Evolutionary conservation across 768 basidiomycete species (phyloP), one percentile per base, ranked within the genome.

Genomic region (Suillus clintonianus): DNA sequence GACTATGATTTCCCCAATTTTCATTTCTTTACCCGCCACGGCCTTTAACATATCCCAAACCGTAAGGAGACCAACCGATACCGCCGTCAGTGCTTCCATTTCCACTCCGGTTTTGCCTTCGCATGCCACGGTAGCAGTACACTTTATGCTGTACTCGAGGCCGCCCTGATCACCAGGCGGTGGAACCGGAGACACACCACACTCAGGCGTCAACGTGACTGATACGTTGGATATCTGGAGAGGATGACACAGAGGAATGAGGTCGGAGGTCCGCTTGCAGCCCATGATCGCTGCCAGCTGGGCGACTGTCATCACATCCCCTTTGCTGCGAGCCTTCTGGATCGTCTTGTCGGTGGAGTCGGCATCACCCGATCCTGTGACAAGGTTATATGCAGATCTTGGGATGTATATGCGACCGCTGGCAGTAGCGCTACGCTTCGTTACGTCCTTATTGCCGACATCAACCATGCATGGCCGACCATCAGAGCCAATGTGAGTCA

Each of bases 11-110:
- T 86, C 83, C 22, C 85, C 80, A 41, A 97, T 92, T 63, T 85
- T 77, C 92, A 97, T 95, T 62, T 92, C 90, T 72, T 85, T 84
- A n/a, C 93, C 95, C 1, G 91, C 93, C 2, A 94, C 89, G 5
- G 90, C 90, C 77, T 96, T 95, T 36, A 95, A 83, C 94, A 97
- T 95, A 71, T 95, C 94, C 91, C 94, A 97, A 15, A 95, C 87
- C 1, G 92, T 93, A 60, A 96, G 78, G 37, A 92, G 81, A 6
- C 88, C 89, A 36, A 91, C 80, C 1, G 88, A 88, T 10, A 93
- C 94, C 27, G 89, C 89, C n/a, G 89, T 92, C 62, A 96, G 73
- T 27, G 94, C 95, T 77, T 97, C 96, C 91, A 98, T 95, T 79
- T 95, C 93, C 22, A 95, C 92, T 5, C 95, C 91, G 15, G 94